Conservation (phyloP, 106 monocot genomes). For the Dactylorhiza incarnata region DNA sequence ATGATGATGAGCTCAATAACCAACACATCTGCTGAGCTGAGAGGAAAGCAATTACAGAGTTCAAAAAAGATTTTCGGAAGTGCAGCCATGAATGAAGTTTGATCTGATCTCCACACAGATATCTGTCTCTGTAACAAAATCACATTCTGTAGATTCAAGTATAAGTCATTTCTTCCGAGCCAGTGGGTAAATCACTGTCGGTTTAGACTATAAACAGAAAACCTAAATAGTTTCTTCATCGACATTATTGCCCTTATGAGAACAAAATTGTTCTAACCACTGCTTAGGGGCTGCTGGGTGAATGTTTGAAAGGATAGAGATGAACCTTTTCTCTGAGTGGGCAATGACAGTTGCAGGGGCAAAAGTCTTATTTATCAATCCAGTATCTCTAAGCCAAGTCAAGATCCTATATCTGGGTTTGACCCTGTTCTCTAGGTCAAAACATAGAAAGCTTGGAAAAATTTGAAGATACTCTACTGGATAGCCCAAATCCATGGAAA, state of each 20-base stretch:
- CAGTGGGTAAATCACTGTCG: not conserved
- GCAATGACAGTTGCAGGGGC: constrained; percentile 75
- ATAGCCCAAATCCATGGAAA: constrained; percentile 49
- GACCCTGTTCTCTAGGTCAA: constrained; percentile 78
- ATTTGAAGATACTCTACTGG: constrained; percentile 44
- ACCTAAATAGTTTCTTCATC: not conserved
- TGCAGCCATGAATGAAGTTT: not conserved
- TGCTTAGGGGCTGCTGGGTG: constrained; percentile 91
- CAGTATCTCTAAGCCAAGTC: constrained; percentile 64
- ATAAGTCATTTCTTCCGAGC: not conserved
- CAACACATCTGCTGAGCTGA: not conserved
- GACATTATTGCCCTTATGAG: constrained; percentile 21
- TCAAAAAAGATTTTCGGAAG: not conserved
- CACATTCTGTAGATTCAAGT: not conserved
- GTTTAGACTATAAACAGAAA: not conserved
- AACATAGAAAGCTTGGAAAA: constrained; percentile 70
- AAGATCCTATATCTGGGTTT: constrained; percentile 75
- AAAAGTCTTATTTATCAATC: constrained; percentile 46
- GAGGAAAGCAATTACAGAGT: not conserved
- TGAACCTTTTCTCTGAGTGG: constrained; percentile 75
- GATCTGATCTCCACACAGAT: no score
- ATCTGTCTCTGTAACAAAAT: not conserved
- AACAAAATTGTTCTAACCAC: constrained; percentile 77
- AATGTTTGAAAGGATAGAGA: constrained; percentile 41
- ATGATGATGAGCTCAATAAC: not conserved